Evolutionary conservation across 345 rosid genomes (phyloP), one percentile per base, ranked within the genome.

Genomic region (Odontarrhena argentea): DNA sequence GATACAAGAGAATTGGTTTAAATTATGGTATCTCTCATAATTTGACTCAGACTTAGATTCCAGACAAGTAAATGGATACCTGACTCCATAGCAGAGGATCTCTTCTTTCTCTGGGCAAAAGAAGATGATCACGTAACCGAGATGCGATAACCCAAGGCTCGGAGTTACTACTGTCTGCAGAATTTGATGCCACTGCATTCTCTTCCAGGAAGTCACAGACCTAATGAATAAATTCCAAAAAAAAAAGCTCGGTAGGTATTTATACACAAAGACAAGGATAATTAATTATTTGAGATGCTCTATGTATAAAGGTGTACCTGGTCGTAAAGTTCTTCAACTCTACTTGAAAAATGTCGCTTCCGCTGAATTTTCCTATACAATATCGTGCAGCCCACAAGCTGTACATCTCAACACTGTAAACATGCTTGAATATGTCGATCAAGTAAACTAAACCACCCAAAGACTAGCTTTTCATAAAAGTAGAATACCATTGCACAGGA

Each of bases 141-240:
- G 97, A 83, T 46, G 94, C 94, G 35, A 93, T 92, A 43, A 86
- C 80, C 98, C 94, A 93, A 38, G 96, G 81, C 68, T 90, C 90
- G 74, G 63, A 68, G 74, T 81, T 77, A 74, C 82, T 75, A 63
- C 25, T 12, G 36, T 68, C 73, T 64, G 34, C 66, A 50, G 74
- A 74, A 65, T 84, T 82, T 28, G 91, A 77, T 58, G 67, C 60
- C 68, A 86, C 66, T 55, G 96, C 98, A 80, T 71, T 90, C 73
- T 93, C 98, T 80, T 93, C 97, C 55, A 90, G 94, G 54, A 80
- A 83, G 73, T 87, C 87, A 58, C 98, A 89, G 8, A 89, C 88
- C 98, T 89, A 73, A 45, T 15, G 62, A n/a, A 44, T 26, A 42
- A 45, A 52, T 52, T 57, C 24, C 24, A 64, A 45, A 18, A 64